phyloP scores from a whole-genome alignment of 495 filamentous ascomycete genomes.

The Platismatia glauca region DNA sequence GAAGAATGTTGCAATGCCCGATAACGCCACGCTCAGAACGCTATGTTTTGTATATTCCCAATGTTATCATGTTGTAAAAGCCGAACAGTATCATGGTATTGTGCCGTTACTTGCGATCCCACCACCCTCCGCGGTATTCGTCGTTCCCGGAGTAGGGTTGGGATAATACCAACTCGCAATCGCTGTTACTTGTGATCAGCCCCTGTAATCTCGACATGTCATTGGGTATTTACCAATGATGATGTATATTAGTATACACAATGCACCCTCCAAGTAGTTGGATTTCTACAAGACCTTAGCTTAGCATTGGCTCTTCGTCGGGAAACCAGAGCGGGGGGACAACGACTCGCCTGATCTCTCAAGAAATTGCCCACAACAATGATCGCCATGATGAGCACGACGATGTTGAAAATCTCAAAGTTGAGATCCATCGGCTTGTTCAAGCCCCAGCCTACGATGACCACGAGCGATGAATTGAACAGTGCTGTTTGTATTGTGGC shows the following conservation, averaged over 20 bases:
- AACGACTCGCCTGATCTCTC: conserved; percentile 44
- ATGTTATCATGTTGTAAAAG: not conserved
- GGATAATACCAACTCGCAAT: conserved; percentile 22
- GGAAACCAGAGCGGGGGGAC: not conserved
- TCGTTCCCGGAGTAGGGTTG: not conserved
- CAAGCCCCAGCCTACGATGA: conserved; percentile 80
- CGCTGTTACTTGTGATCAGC: conserved; percentile 4
- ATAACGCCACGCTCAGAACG: not conserved
- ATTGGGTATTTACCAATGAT: conserved; percentile 39
- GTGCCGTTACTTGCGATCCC: not conserved
- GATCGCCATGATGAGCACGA: conserved; percentile 76
- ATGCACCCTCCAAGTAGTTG: conserved; percentile 70
- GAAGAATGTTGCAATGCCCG: not conserved
- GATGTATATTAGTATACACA: conserved; percentile 56
- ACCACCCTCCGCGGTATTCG: conserved; percentile 2
- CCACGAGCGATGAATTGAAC: conserved; percentile 75
- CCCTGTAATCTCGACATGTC: not conserved
- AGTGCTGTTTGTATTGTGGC: conserved; percentile 85
- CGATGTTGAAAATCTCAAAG: conserved; percentile 85
- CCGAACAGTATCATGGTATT: not conserved
- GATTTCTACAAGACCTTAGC: conserved; percentile 37
- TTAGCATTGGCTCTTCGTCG: not conserved
- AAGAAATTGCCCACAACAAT: conserved; percentile 78
- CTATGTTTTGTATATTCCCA: not conserved
- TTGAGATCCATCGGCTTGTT: conserved; percentile 63